Conservation (phyloP, 495 filamentous ascomycete genomes). For the Daldinia decipiens region DNA sequence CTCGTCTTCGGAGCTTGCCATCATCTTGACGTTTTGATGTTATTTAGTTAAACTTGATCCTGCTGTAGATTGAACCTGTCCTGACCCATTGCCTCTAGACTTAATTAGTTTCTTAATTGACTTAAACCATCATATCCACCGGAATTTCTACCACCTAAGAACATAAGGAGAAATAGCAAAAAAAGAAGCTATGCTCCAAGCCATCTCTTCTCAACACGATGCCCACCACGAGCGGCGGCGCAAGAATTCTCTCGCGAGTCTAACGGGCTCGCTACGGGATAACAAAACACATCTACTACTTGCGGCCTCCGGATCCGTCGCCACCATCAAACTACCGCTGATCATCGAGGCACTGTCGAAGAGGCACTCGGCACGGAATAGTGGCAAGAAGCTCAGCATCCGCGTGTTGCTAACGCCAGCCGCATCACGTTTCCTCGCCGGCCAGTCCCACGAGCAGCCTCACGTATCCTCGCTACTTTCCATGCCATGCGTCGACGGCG, state of each 20-base stretch:
- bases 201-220: slow-evolving; percentile 50
- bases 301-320: slow-evolving; percentile 73
- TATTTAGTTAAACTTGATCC: slow-evolving; percentile 25
- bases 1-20: slow-evolving; percentile 35
- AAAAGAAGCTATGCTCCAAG: slow-evolving; percentile 45
- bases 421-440: slow-evolving; percentile 75
- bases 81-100: slow-evolving; percentile 13
- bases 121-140: background rate
- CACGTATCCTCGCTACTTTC: slow-evolving; percentile 59
- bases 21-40: slow-evolving; percentile 3
- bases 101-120: background rate
- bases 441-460: slow-evolving; percentile 77
- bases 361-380: slow-evolving; percentile 3
- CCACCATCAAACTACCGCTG: slow-evolving; percentile 87
- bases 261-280: slow-evolving; percentile 60
- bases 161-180: background rate
- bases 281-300: slow-evolving; percentile 81
- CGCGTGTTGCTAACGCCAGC: slow-evolving; percentile 79
- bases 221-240: slow-evolving; percentile 43
- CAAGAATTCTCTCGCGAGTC: slow-evolving; percentile 47
- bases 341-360: slow-evolving; percentile 69
- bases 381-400: slow-evolving; percentile 68
- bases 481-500: slow-evolving; percentile 70
- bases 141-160: background rate
- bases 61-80: slow-evolving; percentile 4